Evolutionary conservation across 352 stramenopile species (phyloP).

Genomic region (Globisporangium cylindrosporum): DNA sequence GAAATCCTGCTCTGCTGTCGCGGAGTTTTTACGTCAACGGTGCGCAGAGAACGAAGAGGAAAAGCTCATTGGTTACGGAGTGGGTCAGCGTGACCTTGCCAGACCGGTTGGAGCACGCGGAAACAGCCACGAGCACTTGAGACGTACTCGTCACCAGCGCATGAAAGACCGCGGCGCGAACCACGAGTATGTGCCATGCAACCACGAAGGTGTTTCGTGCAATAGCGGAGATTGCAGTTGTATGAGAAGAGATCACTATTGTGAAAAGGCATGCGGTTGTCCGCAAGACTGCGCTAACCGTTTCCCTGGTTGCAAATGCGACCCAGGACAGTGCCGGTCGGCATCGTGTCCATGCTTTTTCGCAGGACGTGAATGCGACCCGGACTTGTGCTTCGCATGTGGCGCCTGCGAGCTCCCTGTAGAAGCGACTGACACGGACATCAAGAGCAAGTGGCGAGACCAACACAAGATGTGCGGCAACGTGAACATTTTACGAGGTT

Average conservation of each 20-base stretch:
- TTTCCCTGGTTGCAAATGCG: conserved; percentile 71
- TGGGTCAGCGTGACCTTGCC: conserved; percentile 19
- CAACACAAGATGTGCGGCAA: conserved; percentile 62
- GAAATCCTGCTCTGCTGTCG: conserved; percentile 43
- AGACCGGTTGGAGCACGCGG: conserved; percentile 35
- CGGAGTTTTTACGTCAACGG: conserved; percentile 16
- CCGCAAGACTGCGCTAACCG: conserved; percentile 68
- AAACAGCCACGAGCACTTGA: conserved; percentile 68
- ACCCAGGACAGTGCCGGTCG: conserved; percentile 51
- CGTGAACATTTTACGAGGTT: conserved; percentile 63
- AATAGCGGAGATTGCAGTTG: conserved; percentile 67
- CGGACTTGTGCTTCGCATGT: conserved; percentile 63
- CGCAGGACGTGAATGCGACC: conserved; percentile 65
- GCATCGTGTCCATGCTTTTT: conserved; percentile 69
- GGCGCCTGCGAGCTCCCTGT: conserved; percentile 63
- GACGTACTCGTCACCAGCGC: conserved; percentile 65
- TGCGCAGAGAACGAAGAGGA: not conserved
- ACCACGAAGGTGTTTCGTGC: conserved; percentile 51
- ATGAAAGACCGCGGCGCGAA: conserved; percentile 81
- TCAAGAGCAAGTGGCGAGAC: conserved; percentile 23
- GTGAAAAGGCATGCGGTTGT: conserved; percentile 66
- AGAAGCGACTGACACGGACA: conserved; percentile 32
- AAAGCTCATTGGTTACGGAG: conserved; percentile 3
- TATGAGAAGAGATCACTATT: conserved; percentile 83
- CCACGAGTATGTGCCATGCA: conserved; percentile 69